phyloP scores from a whole-genome alignment of 1,284 basidiomycete species.

The Austropuccinia psidii region DNA sequence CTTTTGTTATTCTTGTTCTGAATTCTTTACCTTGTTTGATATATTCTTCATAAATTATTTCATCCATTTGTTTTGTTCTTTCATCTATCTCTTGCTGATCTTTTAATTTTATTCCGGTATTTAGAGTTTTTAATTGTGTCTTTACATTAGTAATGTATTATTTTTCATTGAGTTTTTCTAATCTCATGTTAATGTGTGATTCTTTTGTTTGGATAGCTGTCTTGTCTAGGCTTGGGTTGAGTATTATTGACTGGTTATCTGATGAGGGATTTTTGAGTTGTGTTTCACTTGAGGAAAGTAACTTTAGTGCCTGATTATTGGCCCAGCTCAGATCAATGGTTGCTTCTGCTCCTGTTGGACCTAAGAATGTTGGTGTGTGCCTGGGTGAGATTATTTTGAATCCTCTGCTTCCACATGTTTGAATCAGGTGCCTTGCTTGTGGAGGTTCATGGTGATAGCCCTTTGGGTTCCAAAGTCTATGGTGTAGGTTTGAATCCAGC shows the following conservation, averaged over 20 bases:
- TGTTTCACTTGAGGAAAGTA: background rate
- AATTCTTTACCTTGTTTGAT: too few species aligned
- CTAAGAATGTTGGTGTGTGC: background rate
- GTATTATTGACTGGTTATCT: background rate
- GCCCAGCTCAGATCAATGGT: background rate
- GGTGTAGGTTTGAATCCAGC: constrained; percentile 16
- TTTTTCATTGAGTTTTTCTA: too few species aligned
- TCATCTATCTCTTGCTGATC: too few species aligned
- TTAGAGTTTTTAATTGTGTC: too few species aligned
- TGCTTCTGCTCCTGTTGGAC: background rate
- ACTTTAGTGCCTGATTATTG: background rate
- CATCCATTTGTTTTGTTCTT: too few species aligned
- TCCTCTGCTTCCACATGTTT: background rate
- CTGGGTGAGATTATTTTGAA: constrained; percentile 2
- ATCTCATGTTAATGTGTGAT: too few species aligned
- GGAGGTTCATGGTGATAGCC: background rate
- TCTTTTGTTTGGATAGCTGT: too few species aligned
- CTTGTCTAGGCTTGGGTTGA: too few species aligned
- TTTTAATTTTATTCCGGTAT: too few species aligned
- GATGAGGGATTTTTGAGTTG: background rate
- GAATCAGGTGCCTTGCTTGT: background rate
- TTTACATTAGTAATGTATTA: too few species aligned
- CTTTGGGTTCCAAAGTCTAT: background rate
- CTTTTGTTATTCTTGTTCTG: too few species aligned
- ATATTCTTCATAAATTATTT: too few species aligned